These are phyloP conservation scores for Hymenoscyphus infarciens DNA, from an alignment of 2,329 filamentous ascomycete species.

Conservation along the genomic window DNA sequence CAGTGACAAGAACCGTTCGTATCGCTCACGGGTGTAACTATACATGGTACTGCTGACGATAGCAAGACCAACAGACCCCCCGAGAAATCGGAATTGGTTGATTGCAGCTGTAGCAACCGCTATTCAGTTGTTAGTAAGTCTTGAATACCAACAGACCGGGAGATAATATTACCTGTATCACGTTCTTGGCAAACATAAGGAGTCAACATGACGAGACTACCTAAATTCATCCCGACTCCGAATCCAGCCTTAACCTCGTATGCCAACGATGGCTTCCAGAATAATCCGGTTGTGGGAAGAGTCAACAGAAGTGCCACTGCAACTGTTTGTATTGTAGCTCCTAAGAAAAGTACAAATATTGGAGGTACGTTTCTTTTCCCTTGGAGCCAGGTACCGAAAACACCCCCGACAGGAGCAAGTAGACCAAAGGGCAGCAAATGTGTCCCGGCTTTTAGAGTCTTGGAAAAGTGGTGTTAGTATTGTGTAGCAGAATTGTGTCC, in stretches of 20 bases:
- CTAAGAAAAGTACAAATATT: neutral
- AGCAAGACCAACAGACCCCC: neutral
- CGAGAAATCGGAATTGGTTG: slow-evolving; percentile 6
- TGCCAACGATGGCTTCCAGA: neutral
- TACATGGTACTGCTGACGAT: slow-evolving; percentile 2
- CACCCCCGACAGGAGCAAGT: neutral
- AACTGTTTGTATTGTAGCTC: neutral
- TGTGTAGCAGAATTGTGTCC: too few relatives aligned
- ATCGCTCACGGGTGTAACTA: neutral
- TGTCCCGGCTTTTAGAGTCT: neutral
- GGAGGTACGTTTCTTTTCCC: neutral
- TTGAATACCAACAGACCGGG: neutral
- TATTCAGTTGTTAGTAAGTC: neutral
- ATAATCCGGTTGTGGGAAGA: neutral
- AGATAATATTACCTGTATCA: neutral
- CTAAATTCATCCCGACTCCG: neutral
- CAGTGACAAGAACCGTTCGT: neutral
- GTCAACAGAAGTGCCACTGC: neutral
- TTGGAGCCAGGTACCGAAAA: neutral
- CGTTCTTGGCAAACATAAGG: neutral
- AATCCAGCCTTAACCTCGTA: slow-evolving; percentile 1
- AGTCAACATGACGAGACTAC: slow-evolving; percentile 3
- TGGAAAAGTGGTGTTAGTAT: neutral
- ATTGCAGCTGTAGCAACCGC: slow-evolving; percentile 4
- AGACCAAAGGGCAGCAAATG: neutral